Base-by-base conservation (phyloP, 2,329 filamentous ascomycete genomes). In the Apiospora rasikravindrae region DNA sequence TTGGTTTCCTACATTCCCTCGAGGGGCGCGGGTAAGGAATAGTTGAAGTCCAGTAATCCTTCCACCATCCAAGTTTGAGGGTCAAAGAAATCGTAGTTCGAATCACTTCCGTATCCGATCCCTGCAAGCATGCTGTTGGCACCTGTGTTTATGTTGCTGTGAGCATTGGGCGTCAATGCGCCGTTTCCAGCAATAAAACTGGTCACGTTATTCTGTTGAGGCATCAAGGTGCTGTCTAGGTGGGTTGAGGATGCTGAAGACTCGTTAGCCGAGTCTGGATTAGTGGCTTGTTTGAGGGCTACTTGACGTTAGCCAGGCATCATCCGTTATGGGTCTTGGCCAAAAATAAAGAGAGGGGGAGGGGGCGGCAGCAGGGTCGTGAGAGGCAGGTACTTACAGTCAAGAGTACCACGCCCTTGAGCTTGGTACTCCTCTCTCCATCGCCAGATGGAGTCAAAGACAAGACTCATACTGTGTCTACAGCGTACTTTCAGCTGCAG, bases 11-110 rank as follows among this genome's bases (percentile, higher is more conserved):
- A 89, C 74, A 87, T 83, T 74, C 87, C 85, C 73, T 92, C 89
- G 49, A 90, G 80, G 0, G 87, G 85, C 71, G 84, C 83, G 49
- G 87, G 85, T 19, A 76, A 76, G 77, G 89, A 92, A 79, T 92
- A 95, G 75, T 93, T 94, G 79, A 96, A 93, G 79, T 95, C 93
- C 73, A 96, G 86, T 45, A 96, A 86, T 19, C 94, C 94, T 81
- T 98, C 95, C 73, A 98, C 85, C 86, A 97, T 94, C 95, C 95
- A 98, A 81, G 96, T 94, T 77, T 98, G 88, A 0, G 95, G 94
- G 82, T 98, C 95, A 79, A 97, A 98, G 74, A 97, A 94, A 81
- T 97, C 94, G 81, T 95, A 95, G 77, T 91, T 92, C 13, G 90
- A 89, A 71, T 93, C 88, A 75, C 89, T 79, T 49, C 77, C 87